Evolutionary conservation across 306 rosid species (phyloP), one percentile per base, ranked within the genome.

Genomic region (Quercus wislizeni): DNA sequence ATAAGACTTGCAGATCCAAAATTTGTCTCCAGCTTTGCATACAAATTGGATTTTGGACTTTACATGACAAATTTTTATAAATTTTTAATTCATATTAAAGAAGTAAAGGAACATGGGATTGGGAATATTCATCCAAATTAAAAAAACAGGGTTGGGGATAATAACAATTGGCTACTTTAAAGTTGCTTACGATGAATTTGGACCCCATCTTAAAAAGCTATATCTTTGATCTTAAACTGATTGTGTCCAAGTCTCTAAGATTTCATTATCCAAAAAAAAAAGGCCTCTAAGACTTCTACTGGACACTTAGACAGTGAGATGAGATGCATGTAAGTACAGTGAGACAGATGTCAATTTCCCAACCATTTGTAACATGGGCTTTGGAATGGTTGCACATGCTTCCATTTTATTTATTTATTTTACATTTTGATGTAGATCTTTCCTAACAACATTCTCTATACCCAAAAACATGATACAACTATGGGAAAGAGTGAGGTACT

Each of bases 381-480:
- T 18, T 31, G 55, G 6, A 52, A 14, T 46, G 74, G 67, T 20
- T 31, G 55, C 38, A 65, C 74, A 51, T 76, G 80, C 80, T 41
- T 14, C 41, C 43, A 8, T 9, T 17, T 59, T 12, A 14, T 33
- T 12, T 11, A 25, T 33, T 49, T 28, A 2, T 55, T 30, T 38
- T 38, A 8, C 46, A 2, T 38, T 30, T 55, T 67, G 4, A 3
- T 63, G 4, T 5, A 2, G 3, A 46, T 67, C 25, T 11, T 7
- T 9, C 20, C 17, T 31, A 33, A 52, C 25, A 63, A 31, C 49
- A 12, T 20, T 2, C 55, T 7, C 27, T 14, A 52, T 2, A 15
- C 11, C 55, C 54, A 63, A 63, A 75, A 23, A 38, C 30, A 15
- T 19, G 25, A 21, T 49, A 2, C n/a, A 76, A 52, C 3, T 28